phyloP scores from a whole-genome alignment of 495 filamentous ascomycete species.

The Schizothecium vesticola region DNA sequence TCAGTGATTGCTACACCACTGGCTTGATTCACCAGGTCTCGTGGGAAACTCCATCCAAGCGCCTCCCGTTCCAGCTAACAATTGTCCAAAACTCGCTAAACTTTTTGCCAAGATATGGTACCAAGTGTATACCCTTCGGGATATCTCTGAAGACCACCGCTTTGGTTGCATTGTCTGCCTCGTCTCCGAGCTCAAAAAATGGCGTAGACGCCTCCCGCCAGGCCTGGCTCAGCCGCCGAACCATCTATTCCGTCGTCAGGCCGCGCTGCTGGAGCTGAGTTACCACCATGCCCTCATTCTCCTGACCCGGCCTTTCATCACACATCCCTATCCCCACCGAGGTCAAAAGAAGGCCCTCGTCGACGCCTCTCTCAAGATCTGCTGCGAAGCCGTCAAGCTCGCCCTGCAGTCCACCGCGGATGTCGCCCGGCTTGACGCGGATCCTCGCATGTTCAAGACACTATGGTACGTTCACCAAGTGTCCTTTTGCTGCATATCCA shows the following conservation, averaged over 20 bases:
- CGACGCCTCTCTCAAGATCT: constrained; percentile 35
- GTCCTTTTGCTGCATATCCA: constrained; percentile 10
- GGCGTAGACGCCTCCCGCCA: constrained; percentile 37
- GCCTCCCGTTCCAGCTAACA: neutral
- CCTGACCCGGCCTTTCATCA: constrained; percentile 50
- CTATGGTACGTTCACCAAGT: constrained; percentile 22
- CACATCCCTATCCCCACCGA: constrained; percentile 11
- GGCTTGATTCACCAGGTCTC: constrained; percentile 42
- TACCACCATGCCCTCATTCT: constrained; percentile 52
- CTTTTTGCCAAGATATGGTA: constrained; percentile 39
- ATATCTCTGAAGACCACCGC: constrained; percentile 35
- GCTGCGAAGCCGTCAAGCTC: constrained; percentile 41
- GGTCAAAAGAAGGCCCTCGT: constrained; percentile 22
- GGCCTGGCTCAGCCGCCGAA: constrained; percentile 41
- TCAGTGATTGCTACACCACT: constrained; percentile 41
- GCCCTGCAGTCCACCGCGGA: constrained; percentile 27
- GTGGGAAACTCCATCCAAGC: neutral
- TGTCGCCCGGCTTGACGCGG: constrained; percentile 8
- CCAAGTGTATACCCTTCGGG: constrained; percentile 45
- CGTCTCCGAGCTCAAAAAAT: constrained; percentile 31
- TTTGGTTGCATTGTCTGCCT: constrained; percentile 33
- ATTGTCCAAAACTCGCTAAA: constrained; percentile 16
- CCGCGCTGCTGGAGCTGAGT: constrained; percentile 48
- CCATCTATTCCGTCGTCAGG: constrained; percentile 49
- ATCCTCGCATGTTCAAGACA: constrained; percentile 19